These are phyloP conservation scores for Millerozyma acaciae DNA, from an alignment of 805 yeast species.

Conservation along the genomic window DNA sequence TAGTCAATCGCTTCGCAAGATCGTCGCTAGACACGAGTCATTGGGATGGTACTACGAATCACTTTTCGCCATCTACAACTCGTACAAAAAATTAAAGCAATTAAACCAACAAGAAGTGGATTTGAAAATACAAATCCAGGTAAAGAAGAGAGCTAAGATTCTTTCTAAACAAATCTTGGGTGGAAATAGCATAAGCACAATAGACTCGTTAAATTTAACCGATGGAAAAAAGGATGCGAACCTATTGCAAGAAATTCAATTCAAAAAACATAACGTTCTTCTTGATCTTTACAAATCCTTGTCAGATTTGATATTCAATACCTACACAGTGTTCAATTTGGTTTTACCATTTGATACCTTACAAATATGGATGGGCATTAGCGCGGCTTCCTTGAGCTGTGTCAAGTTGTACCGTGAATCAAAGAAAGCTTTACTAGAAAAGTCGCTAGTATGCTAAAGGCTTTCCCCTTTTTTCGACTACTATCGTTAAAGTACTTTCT, in stretches of 20 bases:
- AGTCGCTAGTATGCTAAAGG: constrained; percentile 15
- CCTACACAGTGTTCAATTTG: constrained; percentile 37
- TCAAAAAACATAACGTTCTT: constrained; percentile 33
- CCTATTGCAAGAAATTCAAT: constrained; percentile 28
- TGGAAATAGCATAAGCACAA: constrained; percentile 10
- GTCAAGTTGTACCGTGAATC: constrained; percentile 38
- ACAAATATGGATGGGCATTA: constrained; percentile 45
- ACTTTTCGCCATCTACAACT: constrained; percentile 51
- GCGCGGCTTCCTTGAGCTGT: constrained; percentile 36
- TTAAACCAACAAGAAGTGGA: constrained; percentile 49
- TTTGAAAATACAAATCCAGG: constrained; percentile 55
- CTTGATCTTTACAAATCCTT: constrained; percentile 37
- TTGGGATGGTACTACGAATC: constrained; percentile 70
- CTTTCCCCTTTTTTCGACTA: no score
- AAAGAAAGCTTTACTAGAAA: no score
- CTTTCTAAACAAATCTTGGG: constrained; percentile 39
- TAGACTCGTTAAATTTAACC: constrained; percentile 5
- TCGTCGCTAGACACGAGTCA: constrained; percentile 56
- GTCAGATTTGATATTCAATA: constrained; percentile 38
- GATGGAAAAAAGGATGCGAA: constrained; percentile 5
- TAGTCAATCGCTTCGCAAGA: constrained; percentile 29
- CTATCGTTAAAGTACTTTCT: no score
- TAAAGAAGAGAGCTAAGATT: constrained; percentile 50
- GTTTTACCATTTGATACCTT: constrained; percentile 35
- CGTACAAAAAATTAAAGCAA: constrained; percentile 40